Evolutionary conservation across 306 rosid genomes (phyloP), one percentile per base, ranked within the genome.

Genomic region (Corylus americana): DNA sequence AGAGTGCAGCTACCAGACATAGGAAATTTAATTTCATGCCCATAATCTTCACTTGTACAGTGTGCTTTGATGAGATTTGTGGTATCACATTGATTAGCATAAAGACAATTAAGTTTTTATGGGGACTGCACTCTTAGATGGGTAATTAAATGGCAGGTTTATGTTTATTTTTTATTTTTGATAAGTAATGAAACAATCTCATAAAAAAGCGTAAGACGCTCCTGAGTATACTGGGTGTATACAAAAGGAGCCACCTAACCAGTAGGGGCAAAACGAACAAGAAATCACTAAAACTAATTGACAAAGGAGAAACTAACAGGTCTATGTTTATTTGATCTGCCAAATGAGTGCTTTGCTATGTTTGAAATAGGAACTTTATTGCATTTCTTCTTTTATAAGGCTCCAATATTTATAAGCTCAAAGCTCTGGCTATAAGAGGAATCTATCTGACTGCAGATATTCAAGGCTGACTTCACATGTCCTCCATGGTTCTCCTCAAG

Each of bases 401-500:
- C 22, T 35, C 20, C 47, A 29, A 45, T 62, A 31, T 27, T 66
- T 42, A 49, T 27, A 39, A 51, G 64, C 50, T 45, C 47, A 69
- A 64, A 57, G 25, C 25, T 55, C 53, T 72, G 13, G 55, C 71
- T 70, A 9, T 74, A 39, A 59, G 9, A 62, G 49, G 63, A 42
- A 45, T 74, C 47, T 74, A 18, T 75, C 67, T 11, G 74, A 70
- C 66, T 83, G 55, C 92, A 95, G 98, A 95, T 95, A 87, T 88
- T 82, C 86, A 95, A 92, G 88, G 98, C 98, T 16, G 96, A 95
- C 4, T 95, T 91, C 82, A 80, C 86, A 0, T 86, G 89, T 77
- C 98, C 98, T 44, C 89, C 98, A 50, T 95, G 98, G 98, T 95
- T 92, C 90, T 95, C 98, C 79, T 37, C 98, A 37, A 84, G 92